Evolutionary conservation across 2,329 filamentous ascomycete species (phyloP).

Genomic region (Bisporella sp.): DNA sequence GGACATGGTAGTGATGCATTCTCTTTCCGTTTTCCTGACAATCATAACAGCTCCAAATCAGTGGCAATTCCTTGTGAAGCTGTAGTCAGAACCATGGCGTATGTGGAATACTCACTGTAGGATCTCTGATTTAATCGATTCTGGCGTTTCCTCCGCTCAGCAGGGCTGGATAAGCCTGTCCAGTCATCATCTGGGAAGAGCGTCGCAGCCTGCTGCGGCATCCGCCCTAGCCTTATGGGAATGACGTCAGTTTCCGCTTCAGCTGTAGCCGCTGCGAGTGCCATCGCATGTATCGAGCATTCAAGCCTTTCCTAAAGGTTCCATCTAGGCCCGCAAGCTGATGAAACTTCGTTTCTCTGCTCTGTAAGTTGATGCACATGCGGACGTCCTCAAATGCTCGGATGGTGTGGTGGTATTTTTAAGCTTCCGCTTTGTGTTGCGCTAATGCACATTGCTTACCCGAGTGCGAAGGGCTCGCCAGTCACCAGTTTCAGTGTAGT

Average conservation of each 20-base stretch:
- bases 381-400: no score
- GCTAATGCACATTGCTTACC: no score
- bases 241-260: background rate
- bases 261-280: background rate
- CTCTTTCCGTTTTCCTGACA: background rate
- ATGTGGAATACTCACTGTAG: constrained; percentile 21
- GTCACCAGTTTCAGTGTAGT: no score
- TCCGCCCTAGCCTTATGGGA: background rate
- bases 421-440: no score
- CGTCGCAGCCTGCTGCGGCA: constrained; percentile 3
- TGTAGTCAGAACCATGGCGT: background rate
- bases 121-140: constrained; percentile 29
- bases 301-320: no score
- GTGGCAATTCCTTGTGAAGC: background rate
- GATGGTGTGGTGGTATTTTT: no score
- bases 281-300: no score
- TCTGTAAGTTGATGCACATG: no score
- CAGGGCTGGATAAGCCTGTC: constrained; percentile 24
- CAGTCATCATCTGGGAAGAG: constrained; percentile 25
- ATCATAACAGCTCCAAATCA: background rate
- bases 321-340: no score
- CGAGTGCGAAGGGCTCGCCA: no score
- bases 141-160: constrained; percentile 27
- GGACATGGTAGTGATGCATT: background rate
- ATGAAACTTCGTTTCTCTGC: no score